Evolutionary conservation across 192 early-diverging fungal genomes (phyloP), one percentile per base, ranked within the genome.

Genomic region (Backusella australiensis): DNA sequence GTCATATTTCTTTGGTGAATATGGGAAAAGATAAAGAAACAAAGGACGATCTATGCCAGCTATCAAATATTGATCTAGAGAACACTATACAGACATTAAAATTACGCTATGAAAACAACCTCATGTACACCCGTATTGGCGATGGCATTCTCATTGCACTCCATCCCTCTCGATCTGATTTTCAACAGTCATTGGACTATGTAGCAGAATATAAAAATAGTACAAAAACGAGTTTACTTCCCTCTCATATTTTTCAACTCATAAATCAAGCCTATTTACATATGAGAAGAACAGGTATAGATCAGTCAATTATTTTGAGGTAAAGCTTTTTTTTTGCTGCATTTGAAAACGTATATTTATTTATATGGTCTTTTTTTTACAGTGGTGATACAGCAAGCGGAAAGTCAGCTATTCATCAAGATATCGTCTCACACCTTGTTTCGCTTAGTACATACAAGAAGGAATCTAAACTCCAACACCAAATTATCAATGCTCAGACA

Each of bases 371-470:
- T 32, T 32, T 32, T 32, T 32, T 32, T 32, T 32, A 32, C 2
- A 32, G 91, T 89, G 97, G 97, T 46, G 94, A 96, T 75, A 89
- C 92, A 14, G 95, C 90, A 36, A 90, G 91, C 1, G 97, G 97
- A 41, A 98, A 98, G 84, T 91, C 93, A 0, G 92, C 96, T 72
- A 90, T 87, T 74, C 86, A 89, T 76, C 86, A 87, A n/a, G 81
- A 90, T 69, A 82, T 91, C 9, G 71, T 94, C 29, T 92, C 88
- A 56, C 91, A 91, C 80, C 76, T 95, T 44, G 82, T 89, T 12
- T 86, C 89, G 21, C 86, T 95, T 19, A 91, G 92, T 66, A 87
- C 90, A 14, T 88, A 91, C 46, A 90, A 94, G 73, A 91, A 92
- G 71, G 91, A 91, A 72, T 85, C 89, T 44, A 84, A 89, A 70